Percentiles rank a stretch among this genome's conserved stretches.
These are phyloP conservation scores for Inga leiocalycina DNA, from an alignment of 306 rosid genomes.

Conservation along the genomic window DNA sequence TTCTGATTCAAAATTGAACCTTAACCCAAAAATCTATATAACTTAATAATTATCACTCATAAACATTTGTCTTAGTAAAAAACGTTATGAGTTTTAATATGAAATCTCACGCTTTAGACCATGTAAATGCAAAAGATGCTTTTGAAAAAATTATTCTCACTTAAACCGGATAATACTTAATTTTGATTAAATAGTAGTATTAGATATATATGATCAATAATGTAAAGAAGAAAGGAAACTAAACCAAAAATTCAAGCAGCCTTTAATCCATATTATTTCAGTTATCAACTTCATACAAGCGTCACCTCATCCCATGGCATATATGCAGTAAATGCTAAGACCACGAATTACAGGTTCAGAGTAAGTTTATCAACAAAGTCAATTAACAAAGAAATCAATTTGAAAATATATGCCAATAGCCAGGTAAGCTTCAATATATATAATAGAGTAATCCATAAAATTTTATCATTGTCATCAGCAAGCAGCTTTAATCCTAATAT, in stretches of 20 bases:
- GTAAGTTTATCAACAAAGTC: neutral
- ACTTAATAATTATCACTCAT: neutral
- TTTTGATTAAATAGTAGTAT: neutral
- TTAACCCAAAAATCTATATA: no score
- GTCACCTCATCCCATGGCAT: neutral
- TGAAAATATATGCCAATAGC: neutral
- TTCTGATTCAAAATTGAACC: no score
- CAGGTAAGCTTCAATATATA: neutral
- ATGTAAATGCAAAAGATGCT: neutral
- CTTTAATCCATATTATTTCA: neutral
- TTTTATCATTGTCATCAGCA: neutral
- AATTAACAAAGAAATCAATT: neutral
- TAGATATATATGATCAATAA: neutral
- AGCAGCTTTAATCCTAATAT: neutral
- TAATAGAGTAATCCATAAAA: neutral
- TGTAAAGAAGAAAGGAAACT: neutral
- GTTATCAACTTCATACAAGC: neutral
- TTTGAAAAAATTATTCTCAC: neutral
- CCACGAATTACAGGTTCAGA: neutral
- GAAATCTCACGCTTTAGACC: neutral
- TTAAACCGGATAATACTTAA: neutral
- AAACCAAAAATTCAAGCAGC: neutral
- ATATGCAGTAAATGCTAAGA: neutral
- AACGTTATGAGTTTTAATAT: neutral
- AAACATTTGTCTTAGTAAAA: no score